A percentile compares a stretch with the other conserved stretches of the same genome.
phyloP scores from a whole-genome alignment of 768 basidiomycete species.

The Chlorophyllum brunneum region DNA sequence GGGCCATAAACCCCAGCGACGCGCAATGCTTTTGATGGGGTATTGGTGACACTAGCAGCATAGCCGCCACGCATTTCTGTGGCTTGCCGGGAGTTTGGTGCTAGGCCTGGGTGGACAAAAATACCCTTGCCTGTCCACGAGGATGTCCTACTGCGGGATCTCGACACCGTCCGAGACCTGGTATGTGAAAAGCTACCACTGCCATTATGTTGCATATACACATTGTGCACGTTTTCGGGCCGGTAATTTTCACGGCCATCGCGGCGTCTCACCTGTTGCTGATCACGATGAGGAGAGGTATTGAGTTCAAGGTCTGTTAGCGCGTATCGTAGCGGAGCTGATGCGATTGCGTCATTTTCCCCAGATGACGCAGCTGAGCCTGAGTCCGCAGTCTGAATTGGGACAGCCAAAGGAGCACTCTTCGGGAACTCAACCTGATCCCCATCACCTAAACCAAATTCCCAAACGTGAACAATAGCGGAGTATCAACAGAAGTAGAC shows the following conservation, averaged over 20 bases:
- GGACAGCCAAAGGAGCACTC: slow-evolving; percentile 20
- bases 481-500: neutral
- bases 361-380: slow-evolving; percentile 45
- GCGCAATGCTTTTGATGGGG: slow-evolving; percentile 4
- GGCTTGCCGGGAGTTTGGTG: neutral
- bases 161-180: slow-evolving; percentile 1
- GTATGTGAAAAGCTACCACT: neutral
- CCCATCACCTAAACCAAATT: slow-evolving; percentile 10
- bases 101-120: neutral
- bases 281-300: neutral
- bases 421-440: slow-evolving; percentile 18
- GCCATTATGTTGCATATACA: neutral
- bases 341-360: slow-evolving; percentile 17
- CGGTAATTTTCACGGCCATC: neutral
- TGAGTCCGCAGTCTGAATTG: slow-evolving; percentile 24
- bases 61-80: neutral
- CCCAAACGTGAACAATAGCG: neutral
- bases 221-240: neutral
- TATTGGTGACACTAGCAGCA: neutral
- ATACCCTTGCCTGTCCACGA: neutral
- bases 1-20: slow-evolving; percentile 3
- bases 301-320: neutral
- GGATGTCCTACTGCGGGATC: slow-evolving; percentile 4
- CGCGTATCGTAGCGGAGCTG: neutral
- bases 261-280: neutral